These are phyloP conservation scores for Fraxinus paxiana DNA, from an alignment of 305 asterid species.

Conservation along the genomic window DNA sequence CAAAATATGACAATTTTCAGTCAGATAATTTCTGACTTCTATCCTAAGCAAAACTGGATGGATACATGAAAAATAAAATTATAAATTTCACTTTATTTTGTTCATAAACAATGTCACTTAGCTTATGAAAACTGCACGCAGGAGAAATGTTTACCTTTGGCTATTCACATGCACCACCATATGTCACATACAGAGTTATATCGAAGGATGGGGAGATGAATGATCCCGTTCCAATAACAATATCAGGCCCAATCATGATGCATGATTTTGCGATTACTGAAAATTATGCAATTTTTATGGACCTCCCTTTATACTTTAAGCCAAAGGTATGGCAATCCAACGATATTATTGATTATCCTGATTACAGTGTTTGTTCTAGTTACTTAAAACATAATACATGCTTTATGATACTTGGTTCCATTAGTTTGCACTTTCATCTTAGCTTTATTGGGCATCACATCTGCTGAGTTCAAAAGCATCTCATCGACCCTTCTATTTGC, in stretches of 20 bases:
- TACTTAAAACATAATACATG: constrained; percentile 14
- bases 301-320: constrained; percentile 76
- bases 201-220: constrained; percentile 83
- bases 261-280: constrained; percentile 98
- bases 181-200: constrained; percentile 80
- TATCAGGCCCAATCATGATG: constrained; percentile 81
- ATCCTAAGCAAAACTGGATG: neutral
- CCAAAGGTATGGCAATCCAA: constrained; percentile 57
- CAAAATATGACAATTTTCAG: neutral
- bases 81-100: neutral
- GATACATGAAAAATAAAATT: neutral
- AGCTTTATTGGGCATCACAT: neutral
- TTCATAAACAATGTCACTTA: neutral
- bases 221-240: constrained; percentile 85
- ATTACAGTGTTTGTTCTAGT: neutral
- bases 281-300: constrained; percentile 88
- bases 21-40: neutral
- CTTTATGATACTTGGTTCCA: neutral
- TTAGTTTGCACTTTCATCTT: neutral
- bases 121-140: constrained; percentile 37
- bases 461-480: neutral
- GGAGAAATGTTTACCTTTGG: constrained; percentile 97
- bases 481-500: constrained; percentile 4
- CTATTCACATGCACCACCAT: constrained; percentile 63
- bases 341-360: neutral